Evolutionary conservation across 768 basidiomycete species (phyloP).

Genomic region (Kwoniella botswanensis): DNA sequence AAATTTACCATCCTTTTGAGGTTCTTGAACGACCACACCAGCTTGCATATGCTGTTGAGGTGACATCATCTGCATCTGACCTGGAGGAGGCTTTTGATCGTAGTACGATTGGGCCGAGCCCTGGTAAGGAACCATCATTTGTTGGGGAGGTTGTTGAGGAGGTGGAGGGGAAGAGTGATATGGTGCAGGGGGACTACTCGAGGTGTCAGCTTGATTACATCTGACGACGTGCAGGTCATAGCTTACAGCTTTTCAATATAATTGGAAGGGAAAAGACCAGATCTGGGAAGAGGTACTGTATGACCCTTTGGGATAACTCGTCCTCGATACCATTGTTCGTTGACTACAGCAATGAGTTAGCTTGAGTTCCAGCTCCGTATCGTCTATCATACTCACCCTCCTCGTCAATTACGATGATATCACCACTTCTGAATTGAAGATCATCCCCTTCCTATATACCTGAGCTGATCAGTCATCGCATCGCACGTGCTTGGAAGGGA

Average conservation of each 20-base stretch:
- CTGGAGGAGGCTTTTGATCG: conserved; percentile 26
- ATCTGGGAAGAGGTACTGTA: conserved; percentile 31
- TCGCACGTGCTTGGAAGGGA: background rate
- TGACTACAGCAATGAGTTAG: conserved; percentile 71
- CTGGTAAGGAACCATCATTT: conserved; percentile 38
- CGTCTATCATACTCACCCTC: conserved; percentile 59
- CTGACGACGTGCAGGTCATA: background rate
- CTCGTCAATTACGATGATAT: conserved; percentile 73
- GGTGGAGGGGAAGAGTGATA: conserved; percentile 31
- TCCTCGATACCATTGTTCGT: conserved; percentile 67
- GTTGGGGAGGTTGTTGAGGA: conserved; percentile 18
- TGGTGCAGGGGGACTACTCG: conserved; percentile 15
- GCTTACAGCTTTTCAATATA: conserved; percentile 51
- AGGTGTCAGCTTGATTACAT: background rate
- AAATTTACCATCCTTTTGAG: conserved; percentile 33
- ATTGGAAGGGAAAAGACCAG: conserved; percentile 49
- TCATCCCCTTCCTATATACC: conserved; percentile 74
- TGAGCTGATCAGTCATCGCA: conserved; percentile 5
- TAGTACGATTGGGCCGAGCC: conserved; percentile 17
- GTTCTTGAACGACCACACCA: conserved; percentile 25
- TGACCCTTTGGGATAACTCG: conserved; percentile 63
- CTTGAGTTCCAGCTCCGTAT: conserved; percentile 64
- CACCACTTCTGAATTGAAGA: conserved; percentile 73
- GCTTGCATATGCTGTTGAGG: conserved; percentile 28
- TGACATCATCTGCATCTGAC: conserved; percentile 27